Evolutionary conservation across 345 rosid genomes (phyloP), one percentile per base, ranked within the genome.

Genomic region (Euphorbia tirucalli): DNA sequence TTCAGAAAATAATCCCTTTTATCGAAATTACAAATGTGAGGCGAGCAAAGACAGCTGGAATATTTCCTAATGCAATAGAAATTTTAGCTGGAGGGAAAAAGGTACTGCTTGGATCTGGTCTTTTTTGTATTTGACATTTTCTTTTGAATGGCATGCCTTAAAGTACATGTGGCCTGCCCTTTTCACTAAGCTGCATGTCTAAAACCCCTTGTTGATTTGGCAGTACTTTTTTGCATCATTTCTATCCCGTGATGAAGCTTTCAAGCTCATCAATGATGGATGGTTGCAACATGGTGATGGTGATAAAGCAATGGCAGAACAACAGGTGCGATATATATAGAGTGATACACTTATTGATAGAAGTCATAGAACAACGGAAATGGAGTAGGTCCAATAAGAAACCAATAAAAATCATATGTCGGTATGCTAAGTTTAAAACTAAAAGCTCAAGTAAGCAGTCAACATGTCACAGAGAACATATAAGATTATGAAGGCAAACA

Each of bases 11-110:
- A 44, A 89, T 94, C 69, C 81, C 91, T 25, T 89, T 92, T 62
- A 69, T 73, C 1, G 96, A 94, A 39, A 73, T 94, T 56, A 82
- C 96, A 48, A 84, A 86, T 69, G 96, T 94, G 50, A 87, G 85
- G 70, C 86, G 90, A 85, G 99, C 97, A 66, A 94, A 94, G 90
- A 90, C 96, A 27, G 97, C 97, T 18, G 97, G 97, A 65, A 88
- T 94, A 71, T 94, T 94, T 73, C 97, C 96, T 55, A 94, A 89
- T 78, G 99, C 99, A 35, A 92, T 94, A 10, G 99, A 94, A 82
- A 85, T 94, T 77, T 73, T 86, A 74, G 87, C 96, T 70, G 97
- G 85, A 66, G 92, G 81, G 73, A 94, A 74, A 83, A 94, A 90
- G 99, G 99, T 94, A 80, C 18, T 77, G 22, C 50, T 37, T 32